phyloP scores from a whole-genome alignment of 495 filamentous ascomycete genomes.

The Rhypophila decipiens region DNA sequence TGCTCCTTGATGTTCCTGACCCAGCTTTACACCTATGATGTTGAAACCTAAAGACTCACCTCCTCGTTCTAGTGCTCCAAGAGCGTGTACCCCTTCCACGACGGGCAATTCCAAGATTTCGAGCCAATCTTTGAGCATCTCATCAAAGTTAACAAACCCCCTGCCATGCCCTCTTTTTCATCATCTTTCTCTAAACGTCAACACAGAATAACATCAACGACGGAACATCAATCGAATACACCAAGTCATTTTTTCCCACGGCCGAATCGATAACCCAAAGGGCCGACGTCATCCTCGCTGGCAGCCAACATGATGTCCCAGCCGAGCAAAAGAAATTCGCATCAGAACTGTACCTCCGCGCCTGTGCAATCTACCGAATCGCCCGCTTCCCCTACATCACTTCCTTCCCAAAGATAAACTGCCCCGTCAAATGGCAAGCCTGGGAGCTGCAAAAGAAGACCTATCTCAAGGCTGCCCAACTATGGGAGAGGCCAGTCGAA shows the following conservation, averaged over 20 bases:
- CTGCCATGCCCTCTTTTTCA: background rate
- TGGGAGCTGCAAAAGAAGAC: slow-evolving; percentile 63
- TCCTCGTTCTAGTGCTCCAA: slow-evolving; percentile 46
- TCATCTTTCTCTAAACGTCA: background rate
- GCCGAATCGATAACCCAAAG: slow-evolving; percentile 44
- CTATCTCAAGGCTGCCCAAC: slow-evolving; percentile 52
- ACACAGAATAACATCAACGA: slow-evolving; percentile 53
- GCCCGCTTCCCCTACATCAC: slow-evolving; percentile 66
- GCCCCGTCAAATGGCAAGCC: slow-evolving; percentile 49
- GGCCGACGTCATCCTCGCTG: background rate
- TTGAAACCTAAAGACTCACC: background rate
- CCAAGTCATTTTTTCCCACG: slow-evolving; percentile 52
- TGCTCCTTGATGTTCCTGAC: no score
- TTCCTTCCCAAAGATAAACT: slow-evolving; percentile 31
- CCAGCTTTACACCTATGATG: no score
- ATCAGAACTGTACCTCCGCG: slow-evolving; percentile 59
- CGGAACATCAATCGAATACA: slow-evolving; percentile 58
- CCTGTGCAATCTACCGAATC: slow-evolving; percentile 67
- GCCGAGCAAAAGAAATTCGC: slow-evolving; percentile 44
- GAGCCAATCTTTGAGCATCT: slow-evolving; percentile 61
- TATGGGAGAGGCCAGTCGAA: slow-evolving; percentile 48
- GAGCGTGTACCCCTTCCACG: slow-evolving; percentile 75
- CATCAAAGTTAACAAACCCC: slow-evolving; percentile 39
- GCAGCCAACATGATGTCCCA: slow-evolving; percentile 41
- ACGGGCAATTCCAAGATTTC: slow-evolving; percentile 64